Percentiles rank a stretch among this genome's conserved stretches.
Evolutionary conservation across 1,284 basidiomycete genomes (phyloP).

Genomic region (Malassezia restricta): DNA sequence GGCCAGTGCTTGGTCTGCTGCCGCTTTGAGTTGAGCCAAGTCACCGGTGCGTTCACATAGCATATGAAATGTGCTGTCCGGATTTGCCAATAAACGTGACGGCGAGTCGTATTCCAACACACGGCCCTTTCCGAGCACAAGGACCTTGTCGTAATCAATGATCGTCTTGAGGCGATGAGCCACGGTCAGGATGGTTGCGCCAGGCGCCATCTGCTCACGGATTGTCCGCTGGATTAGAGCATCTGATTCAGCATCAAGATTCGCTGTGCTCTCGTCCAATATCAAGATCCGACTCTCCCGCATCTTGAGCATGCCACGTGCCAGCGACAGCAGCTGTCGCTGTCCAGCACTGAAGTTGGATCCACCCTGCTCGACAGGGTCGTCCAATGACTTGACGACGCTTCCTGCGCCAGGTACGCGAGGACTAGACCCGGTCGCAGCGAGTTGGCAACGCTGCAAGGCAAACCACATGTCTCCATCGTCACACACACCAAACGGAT

Average conservation of each 20-base stretch:
- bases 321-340: slow-evolving; percentile 52
- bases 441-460: slow-evolving; percentile 49
- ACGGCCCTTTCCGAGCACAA: slow-evolving; percentile 52
- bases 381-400: slow-evolving; percentile 50
- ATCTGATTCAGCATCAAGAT: slow-evolving; percentile 48
- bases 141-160: slow-evolving; percentile 52
- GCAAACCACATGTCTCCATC: slow-evolving; percentile 56
- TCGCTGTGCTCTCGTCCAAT: slow-evolving; percentile 52
- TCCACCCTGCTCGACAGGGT: slow-evolving; percentile 50
- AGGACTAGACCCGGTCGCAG: slow-evolving; percentile 14
- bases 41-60: slow-evolving; percentile 37
- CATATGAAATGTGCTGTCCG: slow-evolving; percentile 23
- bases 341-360: slow-evolving; percentile 51
- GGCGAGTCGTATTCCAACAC: slow-evolving; percentile 71
- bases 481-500: slow-evolving; percentile 61
- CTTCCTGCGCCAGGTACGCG: slow-evolving; percentile 43
- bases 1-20: not conserved
- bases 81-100: slow-evolving; percentile 50
- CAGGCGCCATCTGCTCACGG: slow-evolving; percentile 44
- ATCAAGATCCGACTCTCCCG: slow-evolving; percentile 51
- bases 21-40: slow-evolving; percentile 15
- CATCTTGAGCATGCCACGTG: slow-evolving; percentile 50
- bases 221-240: slow-evolving; percentile 50
- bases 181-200: slow-evolving; percentile 51
- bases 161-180: slow-evolving; percentile 60